phyloP scores from a whole-genome alignment of 2,329 filamentous ascomycete genomes.

The Aspergillus sp. region DNA sequence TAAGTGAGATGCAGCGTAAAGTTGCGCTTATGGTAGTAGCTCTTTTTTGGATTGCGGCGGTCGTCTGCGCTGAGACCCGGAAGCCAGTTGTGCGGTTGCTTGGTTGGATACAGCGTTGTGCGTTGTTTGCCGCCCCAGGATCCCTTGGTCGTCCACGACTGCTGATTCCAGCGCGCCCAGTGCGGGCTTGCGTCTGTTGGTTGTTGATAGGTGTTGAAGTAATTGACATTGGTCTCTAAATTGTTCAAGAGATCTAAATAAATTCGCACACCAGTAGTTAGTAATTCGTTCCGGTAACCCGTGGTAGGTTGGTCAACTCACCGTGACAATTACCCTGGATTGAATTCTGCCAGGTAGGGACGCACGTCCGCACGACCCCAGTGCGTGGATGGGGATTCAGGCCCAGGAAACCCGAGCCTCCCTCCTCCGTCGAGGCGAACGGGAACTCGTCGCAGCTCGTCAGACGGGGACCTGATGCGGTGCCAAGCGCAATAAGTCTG shows the following conservation, averaged over 20 bases:
- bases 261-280: no score
- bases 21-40: no score
- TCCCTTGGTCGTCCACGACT: not conserved
- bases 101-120: not conserved
- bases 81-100: not conserved
- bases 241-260: no score
- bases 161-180: not conserved
- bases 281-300: no score
- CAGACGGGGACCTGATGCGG: no score
- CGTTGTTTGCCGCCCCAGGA: not conserved
- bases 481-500: not conserved
- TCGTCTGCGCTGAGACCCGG: not conserved
- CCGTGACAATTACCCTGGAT: not conserved
- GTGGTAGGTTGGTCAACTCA: no score
- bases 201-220: not conserved
- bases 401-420: not conserved
- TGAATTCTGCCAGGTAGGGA: not conserved
- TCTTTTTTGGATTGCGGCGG: not conserved
- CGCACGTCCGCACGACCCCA: not conserved
- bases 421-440: not conserved
- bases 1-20: not conserved
- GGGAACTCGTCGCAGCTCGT: not conserved
- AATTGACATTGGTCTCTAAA: not conserved
- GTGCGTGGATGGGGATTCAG: not conserved
- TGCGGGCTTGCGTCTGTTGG: not conserved